These are phyloP conservation scores for Leishmania gerbilli DNA, from an alignment of 208 protist species.

Conservation along the genomic window DNA sequence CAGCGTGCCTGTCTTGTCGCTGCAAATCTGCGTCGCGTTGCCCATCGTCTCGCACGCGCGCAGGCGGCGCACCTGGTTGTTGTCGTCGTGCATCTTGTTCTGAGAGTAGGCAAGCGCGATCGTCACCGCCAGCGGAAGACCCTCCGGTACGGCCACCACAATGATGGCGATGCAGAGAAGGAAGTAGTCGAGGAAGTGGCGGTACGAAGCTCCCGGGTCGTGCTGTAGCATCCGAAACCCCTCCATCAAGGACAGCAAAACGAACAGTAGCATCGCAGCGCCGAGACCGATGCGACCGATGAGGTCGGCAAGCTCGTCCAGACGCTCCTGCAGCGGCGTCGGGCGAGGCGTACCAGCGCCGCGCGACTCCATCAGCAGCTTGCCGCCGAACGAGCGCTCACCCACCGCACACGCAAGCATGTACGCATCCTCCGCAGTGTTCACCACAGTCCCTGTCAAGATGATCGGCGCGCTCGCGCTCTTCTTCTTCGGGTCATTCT, in stretches of 20 bases:
- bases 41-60: slow-evolving; percentile 98
- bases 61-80: slow-evolving; percentile 98
- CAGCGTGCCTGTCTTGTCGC: slow-evolving; percentile 99
- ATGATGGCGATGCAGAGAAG: slow-evolving; percentile 96
- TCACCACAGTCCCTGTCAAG: slow-evolving; percentile 90
- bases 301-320: slow-evolving; percentile 85
- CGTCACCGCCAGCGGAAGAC: slow-evolving; percentile 96
- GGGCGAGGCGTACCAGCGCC: slow-evolving; percentile 37
- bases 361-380: slow-evolving; percentile 81
- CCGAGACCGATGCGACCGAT: slow-evolving; percentile 91
- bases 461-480: slow-evolving; percentile 72
- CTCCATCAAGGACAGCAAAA: slow-evolving; percentile 54
- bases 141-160: slow-evolving; percentile 98
- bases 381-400: slow-evolving; percentile 89
- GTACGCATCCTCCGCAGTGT: slow-evolving; percentile 80
- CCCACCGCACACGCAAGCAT: slow-evolving; percentile 95
- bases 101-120: slow-evolving; percentile 98
- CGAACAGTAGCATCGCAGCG: slow-evolving; percentile 75
- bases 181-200: slow-evolving; percentile 80
- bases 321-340: slow-evolving; percentile 95
- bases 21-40: slow-evolving; percentile 97
- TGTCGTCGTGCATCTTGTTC: slow-evolving; percentile 98
- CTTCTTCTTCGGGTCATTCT: slow-evolving; percentile 90
- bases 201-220: slow-evolving; percentile 20
- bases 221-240: slow-evolving; percentile 39